A percentile compares a stretch with the other conserved stretches of the same genome.
phyloP scores from a whole-genome alignment of 2,329 filamentous ascomycete species.

The Daldinia sp. region DNA sequence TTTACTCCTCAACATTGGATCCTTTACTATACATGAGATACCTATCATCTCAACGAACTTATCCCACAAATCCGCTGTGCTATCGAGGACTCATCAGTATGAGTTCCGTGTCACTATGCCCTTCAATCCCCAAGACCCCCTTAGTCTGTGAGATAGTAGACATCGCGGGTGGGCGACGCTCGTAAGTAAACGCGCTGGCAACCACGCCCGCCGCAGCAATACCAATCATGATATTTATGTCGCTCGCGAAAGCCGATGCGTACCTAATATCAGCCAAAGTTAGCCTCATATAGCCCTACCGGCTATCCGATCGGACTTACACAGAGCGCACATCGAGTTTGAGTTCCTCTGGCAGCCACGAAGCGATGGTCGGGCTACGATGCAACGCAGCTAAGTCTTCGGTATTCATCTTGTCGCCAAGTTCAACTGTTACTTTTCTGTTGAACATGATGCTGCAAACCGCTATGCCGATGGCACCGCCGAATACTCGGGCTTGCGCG shows the following conservation, averaged over 20 bases:
- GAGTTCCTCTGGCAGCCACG: conserved; percentile 52
- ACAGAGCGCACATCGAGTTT: conserved; percentile 55
- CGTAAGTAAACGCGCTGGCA: conserved; percentile 59
- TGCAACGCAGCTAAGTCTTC: conserved; percentile 58
- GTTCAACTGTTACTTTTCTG: conserved; percentile 54
- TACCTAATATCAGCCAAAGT: conserved; percentile 45
- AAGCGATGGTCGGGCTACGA: conserved; percentile 58
- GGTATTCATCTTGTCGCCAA: conserved; percentile 54
- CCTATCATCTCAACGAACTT: no score
- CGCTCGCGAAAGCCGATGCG: conserved; percentile 59
- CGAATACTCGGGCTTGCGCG: conserved; percentile 70
- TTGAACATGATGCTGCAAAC: conserved; percentile 71
- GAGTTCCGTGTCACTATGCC: conserved; percentile 51
- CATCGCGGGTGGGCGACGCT: conserved; percentile 56
- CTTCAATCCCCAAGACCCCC: conserved; percentile 44
- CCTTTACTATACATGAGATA: no score
- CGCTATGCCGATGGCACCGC: conserved; percentile 70
- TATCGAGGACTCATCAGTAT: conserved; percentile 38
- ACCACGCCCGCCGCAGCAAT: conserved; percentile 59
- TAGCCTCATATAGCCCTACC: not conserved
- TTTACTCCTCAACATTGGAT: no score
- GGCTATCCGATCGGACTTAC: conserved; percentile 42
- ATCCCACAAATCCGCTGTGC: not conserved
- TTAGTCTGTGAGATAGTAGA: conserved; percentile 45
- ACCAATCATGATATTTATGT: conserved; percentile 61